Base-by-base conservation (phyloP, 371 early-diverging fungal genomes). In the Chytridiales sp. region DNA sequence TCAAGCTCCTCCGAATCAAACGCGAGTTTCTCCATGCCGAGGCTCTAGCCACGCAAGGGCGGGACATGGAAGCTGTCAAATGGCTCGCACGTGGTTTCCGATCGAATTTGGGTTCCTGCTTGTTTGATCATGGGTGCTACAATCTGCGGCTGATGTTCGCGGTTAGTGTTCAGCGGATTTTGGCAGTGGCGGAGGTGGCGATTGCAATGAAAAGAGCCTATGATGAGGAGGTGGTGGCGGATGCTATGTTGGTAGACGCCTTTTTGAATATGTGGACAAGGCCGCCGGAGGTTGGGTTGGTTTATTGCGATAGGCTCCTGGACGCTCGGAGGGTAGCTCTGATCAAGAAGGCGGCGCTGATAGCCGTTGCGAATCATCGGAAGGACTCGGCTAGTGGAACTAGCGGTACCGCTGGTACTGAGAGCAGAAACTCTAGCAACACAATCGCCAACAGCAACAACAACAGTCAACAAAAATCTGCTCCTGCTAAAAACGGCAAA, bases 231-330 rank as follows among this genome's bases (percentile, higher is more conserved):
- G 54, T 44, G 22, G 26, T 59, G 42, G 19, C 55, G 5, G 59
- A 66, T 30, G 72, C 72, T 4, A 48, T 55, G 24, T 39, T 71
- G 21, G 59, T 60, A 4, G 72, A 71, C 46, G 52, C 50, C 32
- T 71, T 71, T 50, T 29, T 71, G 17, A 71, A 71, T 31, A 41
- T 66, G 55, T 50, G 51, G 22, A 31, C 47, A 6, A 54, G 64
- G 21, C 62, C 72, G 43, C 43, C 59, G 0, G 72, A 71, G 53
- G 24, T 71, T 15, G 31, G 60, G 4, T 60, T 65, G 21, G 62
- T 67, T 19, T 42, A 47, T 0, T 40, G 56, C 29, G 58, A 56
- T 30, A 17, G 40, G 9, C 47, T 61, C 29, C n/a, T 67, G 15
- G 40, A 32, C 11, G 61, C 36, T 8, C 34, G 51, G 0, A 11